These are phyloP conservation scores for Cercospora zeina DNA, from an alignment of 2,329 filamentous ascomycete genomes.

Conservation along the genomic window DNA sequence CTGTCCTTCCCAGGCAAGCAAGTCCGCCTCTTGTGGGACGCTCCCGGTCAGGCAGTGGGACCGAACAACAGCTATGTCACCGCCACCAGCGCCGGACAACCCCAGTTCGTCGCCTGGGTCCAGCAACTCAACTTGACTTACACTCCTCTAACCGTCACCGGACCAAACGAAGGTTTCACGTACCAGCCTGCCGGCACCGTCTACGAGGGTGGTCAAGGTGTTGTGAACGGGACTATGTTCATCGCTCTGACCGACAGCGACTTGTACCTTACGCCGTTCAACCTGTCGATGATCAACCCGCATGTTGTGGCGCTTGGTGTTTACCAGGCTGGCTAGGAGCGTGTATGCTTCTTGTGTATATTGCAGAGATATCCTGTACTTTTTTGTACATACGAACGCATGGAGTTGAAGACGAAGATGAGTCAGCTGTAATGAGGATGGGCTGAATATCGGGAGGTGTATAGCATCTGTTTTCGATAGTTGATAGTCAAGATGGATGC, in stretches of 20 bases:
- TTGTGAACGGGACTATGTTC: conserved; percentile 76
- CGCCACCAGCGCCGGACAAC: conserved; percentile 55
- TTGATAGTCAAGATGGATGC: not conserved
- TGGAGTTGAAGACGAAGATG: not conserved
- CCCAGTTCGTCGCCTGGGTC: conserved; percentile 73
- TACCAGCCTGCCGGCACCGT: conserved; percentile 71
- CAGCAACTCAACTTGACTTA: conserved; percentile 64
- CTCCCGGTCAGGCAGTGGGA: conserved; percentile 66
- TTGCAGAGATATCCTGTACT: not conserved
- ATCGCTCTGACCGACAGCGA: conserved; percentile 71
- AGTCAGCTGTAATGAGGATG: not conserved
- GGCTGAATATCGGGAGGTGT: not conserved
- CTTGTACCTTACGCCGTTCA: conserved; percentile 71
- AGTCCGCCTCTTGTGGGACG: conserved; percentile 72
- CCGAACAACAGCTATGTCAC: conserved; percentile 84
- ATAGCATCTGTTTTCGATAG: not conserved
- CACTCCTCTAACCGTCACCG: conserved; percentile 64
- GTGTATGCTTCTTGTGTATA: not conserved
- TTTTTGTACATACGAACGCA: not conserved
- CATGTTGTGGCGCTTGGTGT: conserved; percentile 73
- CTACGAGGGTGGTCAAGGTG: conserved; percentile 64
- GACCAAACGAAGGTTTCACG: conserved; percentile 61
- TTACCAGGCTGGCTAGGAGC: conserved; percentile 69
- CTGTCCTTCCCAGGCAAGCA: conserved; percentile 73
- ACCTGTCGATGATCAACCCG: conserved; percentile 70